Evolutionary conservation across 176 grass and related monocot genomes (phyloP).

Genomic region (Saccharum officinarum): DNA sequence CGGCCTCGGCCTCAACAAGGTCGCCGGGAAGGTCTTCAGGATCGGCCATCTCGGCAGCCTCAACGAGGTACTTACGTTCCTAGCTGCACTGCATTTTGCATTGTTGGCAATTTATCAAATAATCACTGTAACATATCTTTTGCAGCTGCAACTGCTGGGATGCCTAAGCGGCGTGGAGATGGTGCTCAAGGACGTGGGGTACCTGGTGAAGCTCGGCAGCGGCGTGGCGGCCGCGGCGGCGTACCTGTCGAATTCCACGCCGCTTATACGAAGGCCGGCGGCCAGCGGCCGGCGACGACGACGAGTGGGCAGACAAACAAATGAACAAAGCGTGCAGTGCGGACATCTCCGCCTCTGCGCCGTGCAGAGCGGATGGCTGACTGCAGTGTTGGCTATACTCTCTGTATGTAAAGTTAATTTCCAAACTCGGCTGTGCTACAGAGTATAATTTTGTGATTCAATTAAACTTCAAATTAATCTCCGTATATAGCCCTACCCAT

Average conservation of each 20-base stretch:
- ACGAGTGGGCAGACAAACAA: not conserved
- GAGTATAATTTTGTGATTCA: conserved; percentile 29
- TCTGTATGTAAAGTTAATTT: conserved; percentile 59
- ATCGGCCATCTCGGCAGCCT: conserved; percentile 94
- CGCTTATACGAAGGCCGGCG: conserved; percentile 43
- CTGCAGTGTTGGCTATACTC: conserved; percentile 19
- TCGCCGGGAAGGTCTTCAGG: conserved; percentile 94
- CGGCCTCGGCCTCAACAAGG: conserved; percentile 88
- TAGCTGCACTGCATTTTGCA: not conserved
- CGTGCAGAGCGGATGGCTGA: not conserved
- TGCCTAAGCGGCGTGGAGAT: conserved; percentile 91
- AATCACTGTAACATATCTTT: too few species aligned
- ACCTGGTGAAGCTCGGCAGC: conserved; percentile 92
- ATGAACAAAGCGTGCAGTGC: not conserved
- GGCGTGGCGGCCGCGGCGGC: conserved; percentile 81
- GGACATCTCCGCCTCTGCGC: conserved; percentile 9
- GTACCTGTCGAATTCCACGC: conserved; percentile 77
- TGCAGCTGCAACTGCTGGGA: conserved; percentile 86
- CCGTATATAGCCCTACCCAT: not conserved
- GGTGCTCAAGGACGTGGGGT: conserved; percentile 90
- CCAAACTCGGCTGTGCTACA: conserved; percentile 13
- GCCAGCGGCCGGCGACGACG: not conserved
- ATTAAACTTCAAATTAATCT: not conserved
- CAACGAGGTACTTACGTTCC: conserved; percentile 61
- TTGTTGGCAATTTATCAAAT: not conserved